phyloP scores from a whole-genome alignment of 257 asterid species.

The Primulina huaijiensis region DNA sequence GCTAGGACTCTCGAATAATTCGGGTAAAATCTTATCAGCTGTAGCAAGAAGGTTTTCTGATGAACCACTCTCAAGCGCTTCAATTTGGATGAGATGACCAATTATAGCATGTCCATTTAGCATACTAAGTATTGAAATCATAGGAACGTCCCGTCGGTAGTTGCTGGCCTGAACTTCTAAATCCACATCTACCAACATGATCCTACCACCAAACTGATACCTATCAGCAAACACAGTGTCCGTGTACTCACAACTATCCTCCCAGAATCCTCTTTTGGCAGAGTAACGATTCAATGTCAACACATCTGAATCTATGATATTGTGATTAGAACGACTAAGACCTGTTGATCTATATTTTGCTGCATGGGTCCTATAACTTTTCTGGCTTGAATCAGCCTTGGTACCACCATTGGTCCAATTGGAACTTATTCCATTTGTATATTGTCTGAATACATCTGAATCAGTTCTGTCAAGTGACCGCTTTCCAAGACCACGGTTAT shows the following conservation, averaged over 20 bases:
- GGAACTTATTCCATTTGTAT: conserved; percentile 36
- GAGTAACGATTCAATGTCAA: conserved; percentile 47
- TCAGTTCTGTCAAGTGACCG: conserved; percentile 50
- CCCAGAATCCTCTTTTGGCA: conserved; percentile 55
- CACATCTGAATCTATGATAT: conserved; percentile 38
- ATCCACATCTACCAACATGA: conserved; percentile 71
- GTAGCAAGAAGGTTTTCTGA: conserved; percentile 44
- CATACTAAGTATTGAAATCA: conserved; percentile 82
- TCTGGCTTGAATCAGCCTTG: conserved; percentile 36
- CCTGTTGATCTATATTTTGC: conserved; percentile 48
- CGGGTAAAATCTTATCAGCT: conserved; percentile 44
- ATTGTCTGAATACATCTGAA: conserved; percentile 40
- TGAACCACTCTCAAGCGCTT: conserved; percentile 60
- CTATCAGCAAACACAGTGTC: conserved; percentile 40
- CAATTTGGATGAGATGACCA: conserved; percentile 88
- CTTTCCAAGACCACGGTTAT: conserved; percentile 56
- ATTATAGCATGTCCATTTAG: conserved; percentile 80
- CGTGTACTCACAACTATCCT: conserved; percentile 45
- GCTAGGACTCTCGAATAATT: conserved; percentile 42
- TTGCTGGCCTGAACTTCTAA: conserved; percentile 75
- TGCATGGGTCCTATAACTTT: conserved; percentile 32
- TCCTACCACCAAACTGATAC: conserved; percentile 47
- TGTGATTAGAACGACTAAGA: conserved; percentile 31
- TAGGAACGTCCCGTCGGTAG: conserved; percentile 68
- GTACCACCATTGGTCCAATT: conserved; percentile 39